Conservation (phyloP, 768 basidiomycete genomes). For the Stropharia rugosoannulata region DNA sequence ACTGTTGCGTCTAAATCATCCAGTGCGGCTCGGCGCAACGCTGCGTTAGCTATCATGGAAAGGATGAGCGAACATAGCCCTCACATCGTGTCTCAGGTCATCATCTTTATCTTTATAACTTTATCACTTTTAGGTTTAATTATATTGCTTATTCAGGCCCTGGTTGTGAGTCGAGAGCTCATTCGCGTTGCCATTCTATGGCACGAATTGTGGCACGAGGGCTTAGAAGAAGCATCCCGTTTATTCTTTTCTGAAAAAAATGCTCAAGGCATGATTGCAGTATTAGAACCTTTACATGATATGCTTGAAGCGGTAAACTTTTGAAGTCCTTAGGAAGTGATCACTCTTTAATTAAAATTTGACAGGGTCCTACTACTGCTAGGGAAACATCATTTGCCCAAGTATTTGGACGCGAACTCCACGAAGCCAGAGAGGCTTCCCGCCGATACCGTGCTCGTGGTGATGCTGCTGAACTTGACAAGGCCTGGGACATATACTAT, state of each 20-base stretch:
- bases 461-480: constrained; percentile 88
- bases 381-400: constrained; percentile 95
- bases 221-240: constrained; percentile 94
- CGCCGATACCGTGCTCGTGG: constrained; percentile 82
- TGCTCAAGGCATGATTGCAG: constrained; percentile 94
- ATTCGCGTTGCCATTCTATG: constrained; percentile 97
- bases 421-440: constrained; percentile 90
- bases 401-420: constrained; percentile 89
- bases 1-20: constrained; percentile 98
- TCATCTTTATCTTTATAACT: constrained; percentile 4
- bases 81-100: constrained; percentile 81
- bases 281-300: constrained; percentile 89
- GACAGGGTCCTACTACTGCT: constrained; percentile 87
- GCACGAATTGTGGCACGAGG: constrained; percentile 99
- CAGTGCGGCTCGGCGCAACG: constrained; percentile 74
- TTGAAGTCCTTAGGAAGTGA: neutral
- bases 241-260: constrained; percentile 97
- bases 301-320: constrained; percentile 77
- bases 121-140: neutral
- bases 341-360: constrained; percentile 1
- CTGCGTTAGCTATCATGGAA: constrained; percentile 86
- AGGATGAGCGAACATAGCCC: constrained; percentile 92
- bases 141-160: constrained; percentile 48
- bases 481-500: constrained; percentile 99
- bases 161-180: constrained; percentile 88